phyloP scores from a whole-genome alignment of 768 basidiomycete genomes.

The Mycena capillaripes region DNA sequence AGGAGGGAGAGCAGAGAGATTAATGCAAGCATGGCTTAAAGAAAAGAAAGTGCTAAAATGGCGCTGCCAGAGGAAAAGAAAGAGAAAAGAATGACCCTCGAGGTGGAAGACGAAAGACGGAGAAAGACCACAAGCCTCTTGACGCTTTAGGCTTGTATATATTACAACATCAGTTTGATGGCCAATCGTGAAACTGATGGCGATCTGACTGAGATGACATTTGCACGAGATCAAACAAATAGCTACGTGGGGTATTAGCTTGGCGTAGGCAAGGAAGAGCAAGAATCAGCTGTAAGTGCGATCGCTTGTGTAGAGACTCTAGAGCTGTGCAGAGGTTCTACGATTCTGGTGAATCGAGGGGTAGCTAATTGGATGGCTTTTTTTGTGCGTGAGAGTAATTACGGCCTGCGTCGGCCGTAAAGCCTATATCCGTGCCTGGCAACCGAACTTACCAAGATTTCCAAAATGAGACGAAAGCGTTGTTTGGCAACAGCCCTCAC shows the following conservation, averaged over 20 bases:
- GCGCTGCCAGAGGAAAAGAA: slow-evolving; percentile 20
- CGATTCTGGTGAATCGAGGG: no score
- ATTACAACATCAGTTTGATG: neutral
- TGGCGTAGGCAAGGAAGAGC: no score
- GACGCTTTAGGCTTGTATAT: neutral
- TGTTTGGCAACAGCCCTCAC: neutral
- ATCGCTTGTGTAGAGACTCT: no score
- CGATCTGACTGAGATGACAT: no score
- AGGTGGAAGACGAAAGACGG: slow-evolving; percentile 6
- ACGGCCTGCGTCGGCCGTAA: no score
- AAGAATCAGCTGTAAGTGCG: no score
- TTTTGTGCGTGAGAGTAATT: neutral
- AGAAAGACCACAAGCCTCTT: slow-evolving; percentile 2
- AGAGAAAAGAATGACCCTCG: neutral
- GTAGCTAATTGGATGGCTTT: no score
- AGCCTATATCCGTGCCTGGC: no score
- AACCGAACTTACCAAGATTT: no score
- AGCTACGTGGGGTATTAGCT: no score
- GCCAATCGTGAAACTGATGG: neutral
- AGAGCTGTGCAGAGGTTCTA: no score
- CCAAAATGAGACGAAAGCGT: neutral
- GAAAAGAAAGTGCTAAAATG: neutral
- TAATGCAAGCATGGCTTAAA: slow-evolving; percentile 25
- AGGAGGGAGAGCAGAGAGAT: slow-evolving; percentile 17
- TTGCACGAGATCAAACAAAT: no score